Evolutionary conservation across 768 basidiomycete species (phyloP).

Genomic region (Lenzites betulinus): DNA sequence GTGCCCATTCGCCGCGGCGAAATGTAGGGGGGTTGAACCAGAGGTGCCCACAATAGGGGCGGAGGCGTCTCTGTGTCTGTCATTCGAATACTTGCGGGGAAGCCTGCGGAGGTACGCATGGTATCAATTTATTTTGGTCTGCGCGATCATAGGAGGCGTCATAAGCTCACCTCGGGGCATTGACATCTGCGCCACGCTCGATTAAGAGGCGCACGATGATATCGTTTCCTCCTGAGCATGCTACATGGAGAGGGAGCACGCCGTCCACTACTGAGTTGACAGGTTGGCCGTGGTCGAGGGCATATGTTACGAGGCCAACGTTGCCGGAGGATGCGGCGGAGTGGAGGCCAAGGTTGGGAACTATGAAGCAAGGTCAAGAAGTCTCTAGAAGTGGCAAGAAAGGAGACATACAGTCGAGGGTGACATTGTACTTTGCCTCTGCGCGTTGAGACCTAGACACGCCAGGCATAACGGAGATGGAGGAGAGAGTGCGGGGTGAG

Average conservation of each 20-base stretch:
- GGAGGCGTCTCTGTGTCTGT: conserved; percentile 63
- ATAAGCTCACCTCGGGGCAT: conserved; percentile 77
- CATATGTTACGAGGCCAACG: conserved; percentile 90
- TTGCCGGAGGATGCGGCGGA: conserved; percentile 84
- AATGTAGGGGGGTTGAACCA: conserved; percentile 95
- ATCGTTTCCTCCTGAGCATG: conserved; percentile 87
- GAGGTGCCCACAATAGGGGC: conserved; percentile 76
- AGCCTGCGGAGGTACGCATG: conserved; percentile 44
- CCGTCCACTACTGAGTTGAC: conserved; percentile 96
- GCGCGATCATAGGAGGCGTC: conserved; percentile 3
- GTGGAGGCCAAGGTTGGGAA: conserved; percentile 76
- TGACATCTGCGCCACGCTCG: conserved; percentile 96
- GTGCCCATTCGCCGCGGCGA: conserved; percentile 95
- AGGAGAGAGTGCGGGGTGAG: not conserved
- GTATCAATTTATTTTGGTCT: conserved; percentile 3
- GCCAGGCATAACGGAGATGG: conserved; percentile 36
- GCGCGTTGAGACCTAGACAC: conserved; percentile 40
- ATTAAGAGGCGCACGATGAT: conserved; percentile 87
- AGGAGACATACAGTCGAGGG: conserved; percentile 48
- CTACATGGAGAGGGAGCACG: conserved; percentile 95
- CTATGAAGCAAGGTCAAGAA: conserved; percentile 38
- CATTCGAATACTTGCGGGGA: conserved; percentile 72
- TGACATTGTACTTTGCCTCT: conserved; percentile 54
- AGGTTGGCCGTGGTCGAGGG: conserved; percentile 91
- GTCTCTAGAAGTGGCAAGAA: not conserved